phyloP scores from a whole-genome alignment of 768 basidiomycete species.

The Kwoniella mangroviensis region DNA sequence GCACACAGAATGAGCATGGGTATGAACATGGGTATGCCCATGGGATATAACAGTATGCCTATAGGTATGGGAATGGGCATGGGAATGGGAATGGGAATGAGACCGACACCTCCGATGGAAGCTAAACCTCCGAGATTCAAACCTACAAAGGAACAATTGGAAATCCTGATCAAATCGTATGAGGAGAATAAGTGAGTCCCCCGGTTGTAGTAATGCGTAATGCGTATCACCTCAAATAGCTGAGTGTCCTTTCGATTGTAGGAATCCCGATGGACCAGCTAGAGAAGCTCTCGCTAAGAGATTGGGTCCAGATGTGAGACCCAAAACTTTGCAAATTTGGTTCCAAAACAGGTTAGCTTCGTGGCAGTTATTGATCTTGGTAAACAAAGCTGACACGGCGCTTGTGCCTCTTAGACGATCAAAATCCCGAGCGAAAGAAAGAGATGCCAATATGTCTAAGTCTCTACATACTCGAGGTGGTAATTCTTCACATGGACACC shows the following conservation, averaged over 20 bases:
- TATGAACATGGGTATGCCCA: constrained; percentile 9
- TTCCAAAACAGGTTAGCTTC: constrained; percentile 49
- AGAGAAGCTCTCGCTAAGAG: constrained; percentile 37
- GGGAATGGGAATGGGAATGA: constrained; percentile 16
- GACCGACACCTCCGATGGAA: constrained; percentile 14
- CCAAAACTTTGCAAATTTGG: constrained; percentile 53
- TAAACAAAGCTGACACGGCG: background rate
- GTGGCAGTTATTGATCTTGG: background rate
- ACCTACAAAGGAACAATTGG: constrained; percentile 49
- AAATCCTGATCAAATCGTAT: constrained; percentile 44
- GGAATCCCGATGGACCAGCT: constrained; percentile 44
- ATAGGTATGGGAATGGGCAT: constrained; percentile 9
- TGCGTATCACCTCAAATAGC: background rate
- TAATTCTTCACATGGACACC: constrained; percentile 13
- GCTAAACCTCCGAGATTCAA: constrained; percentile 44
- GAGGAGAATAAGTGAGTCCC: constrained; percentile 43
- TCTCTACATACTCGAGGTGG: constrained; percentile 14
- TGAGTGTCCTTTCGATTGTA: background rate
- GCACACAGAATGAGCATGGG: background rate
- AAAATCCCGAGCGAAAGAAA: constrained; percentile 46
- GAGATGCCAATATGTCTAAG: constrained; percentile 26
- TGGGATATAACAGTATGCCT: constrained; percentile 14
- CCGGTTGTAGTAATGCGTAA: background rate
- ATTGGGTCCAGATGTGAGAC: constrained; percentile 38
- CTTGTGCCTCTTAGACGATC: constrained; percentile 30